Evolutionary conservation across 2,329 filamentous ascomycete species (phyloP).

Genomic region (Clarireedia homoeocarpa): DNA sequence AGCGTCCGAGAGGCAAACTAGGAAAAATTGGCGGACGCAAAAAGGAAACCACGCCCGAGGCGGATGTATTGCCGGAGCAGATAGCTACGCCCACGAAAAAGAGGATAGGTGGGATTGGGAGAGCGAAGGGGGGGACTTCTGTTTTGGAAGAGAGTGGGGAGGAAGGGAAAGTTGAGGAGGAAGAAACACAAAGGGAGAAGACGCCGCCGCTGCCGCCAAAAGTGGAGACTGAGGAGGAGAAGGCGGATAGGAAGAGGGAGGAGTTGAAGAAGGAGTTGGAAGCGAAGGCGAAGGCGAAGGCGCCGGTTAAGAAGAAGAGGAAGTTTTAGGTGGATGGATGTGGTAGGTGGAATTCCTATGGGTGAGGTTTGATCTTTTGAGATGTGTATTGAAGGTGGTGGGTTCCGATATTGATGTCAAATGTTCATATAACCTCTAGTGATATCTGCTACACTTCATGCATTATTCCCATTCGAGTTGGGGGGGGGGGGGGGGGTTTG

Average conservation of each 20-base stretch:
- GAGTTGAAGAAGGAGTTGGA: conserved; percentile 27
- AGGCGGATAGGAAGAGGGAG: conserved; percentile 26
- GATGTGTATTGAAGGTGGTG: too few relatives aligned
- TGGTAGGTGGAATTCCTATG: not conserved
- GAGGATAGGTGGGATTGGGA: conserved; percentile 21
- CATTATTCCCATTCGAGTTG: too few relatives aligned
- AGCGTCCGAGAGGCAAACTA: conserved; percentile 16
- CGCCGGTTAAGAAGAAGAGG: conserved; percentile 29
- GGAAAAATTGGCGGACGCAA: conserved; percentile 26
- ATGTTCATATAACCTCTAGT: too few relatives aligned
- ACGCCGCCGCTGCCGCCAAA: conserved; percentile 11
- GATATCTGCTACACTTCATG: too few relatives aligned
- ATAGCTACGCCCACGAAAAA: conserved; percentile 12
- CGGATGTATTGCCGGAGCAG: conserved; percentile 7
- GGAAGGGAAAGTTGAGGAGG: conserved; percentile 5
- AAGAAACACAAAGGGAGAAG: conserved; percentile 8
- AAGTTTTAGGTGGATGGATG: conserved; percentile 23
- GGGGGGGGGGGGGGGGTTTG: too few relatives aligned
- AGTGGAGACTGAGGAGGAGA: conserved; percentile 26
- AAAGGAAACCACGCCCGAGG: conserved; percentile 7
- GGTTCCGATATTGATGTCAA: too few relatives aligned
- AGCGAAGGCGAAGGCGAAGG: conserved; percentile 27
- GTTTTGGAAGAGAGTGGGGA: conserved; percentile 2
- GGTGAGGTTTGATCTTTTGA: too few relatives aligned
- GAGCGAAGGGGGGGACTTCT: not conserved